These are phyloP conservation scores for Phyllosticta ampelicida DNA, from an alignment of 2,329 filamentous ascomycete species.

Conservation along the genomic window DNA sequence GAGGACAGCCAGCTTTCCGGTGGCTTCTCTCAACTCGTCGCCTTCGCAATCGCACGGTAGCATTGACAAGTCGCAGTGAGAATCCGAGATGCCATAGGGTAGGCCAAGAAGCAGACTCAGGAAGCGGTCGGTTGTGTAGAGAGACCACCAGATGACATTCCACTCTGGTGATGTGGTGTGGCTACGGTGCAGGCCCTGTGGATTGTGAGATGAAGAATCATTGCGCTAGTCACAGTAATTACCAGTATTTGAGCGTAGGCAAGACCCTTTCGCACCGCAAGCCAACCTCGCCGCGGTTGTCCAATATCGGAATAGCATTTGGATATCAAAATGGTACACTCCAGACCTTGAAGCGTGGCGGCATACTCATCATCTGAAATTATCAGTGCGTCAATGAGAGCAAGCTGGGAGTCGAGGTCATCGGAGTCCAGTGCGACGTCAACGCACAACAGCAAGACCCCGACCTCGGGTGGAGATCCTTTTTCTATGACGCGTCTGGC, in stretches of 20 bases:
- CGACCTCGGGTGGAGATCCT: constrained; percentile 30
- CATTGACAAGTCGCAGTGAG: constrained; percentile 24
- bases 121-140: constrained; percentile 38
- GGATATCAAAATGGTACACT: constrained; percentile 40
- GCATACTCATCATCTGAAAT: constrained; percentile 40
- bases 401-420: constrained; percentile 35
- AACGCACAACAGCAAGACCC: constrained; percentile 26
- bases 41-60: constrained; percentile 10
- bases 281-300: constrained; percentile 45
- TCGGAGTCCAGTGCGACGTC: constrained; percentile 30
- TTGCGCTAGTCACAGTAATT: constrained; percentile 16
- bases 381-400: constrained; percentile 38
- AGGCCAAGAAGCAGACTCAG: constrained; percentile 44
- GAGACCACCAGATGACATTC: constrained; percentile 30
- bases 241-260: constrained; percentile 44
- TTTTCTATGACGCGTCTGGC: constrained; percentile 35
- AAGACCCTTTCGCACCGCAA: constrained; percentile 40
- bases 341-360: constrained; percentile 42
- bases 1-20: constrained; percentile 28
- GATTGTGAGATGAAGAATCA: neutral
- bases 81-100: constrained; percentile 34
- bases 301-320: constrained; percentile 47
- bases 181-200: constrained; percentile 28
- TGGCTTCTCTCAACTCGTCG: constrained; percentile 13
- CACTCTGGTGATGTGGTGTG: constrained; percentile 23